A percentile compares a stretch with the other conserved stretches of the same genome.
These are phyloP conservation scores for Aspergillus clavatus DNA, from an alignment of 2,329 filamentous ascomycete species.

Conservation along the genomic window DNA sequence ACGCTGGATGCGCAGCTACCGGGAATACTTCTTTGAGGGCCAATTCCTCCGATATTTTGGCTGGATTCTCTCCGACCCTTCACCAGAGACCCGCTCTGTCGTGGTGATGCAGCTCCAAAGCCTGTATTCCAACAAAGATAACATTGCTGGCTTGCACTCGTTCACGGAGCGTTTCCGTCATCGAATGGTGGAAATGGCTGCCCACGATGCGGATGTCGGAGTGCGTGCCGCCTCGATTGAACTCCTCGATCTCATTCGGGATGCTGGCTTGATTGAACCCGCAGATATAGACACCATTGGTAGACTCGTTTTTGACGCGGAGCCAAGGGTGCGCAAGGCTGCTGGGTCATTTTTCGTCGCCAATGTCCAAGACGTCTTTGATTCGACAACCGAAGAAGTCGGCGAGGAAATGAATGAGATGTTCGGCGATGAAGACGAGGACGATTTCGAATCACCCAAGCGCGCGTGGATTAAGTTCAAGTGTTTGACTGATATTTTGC, in stretches of 20 bases:
- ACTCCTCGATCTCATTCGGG: slow-evolving; percentile 74
- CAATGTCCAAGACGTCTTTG: slow-evolving; percentile 76
- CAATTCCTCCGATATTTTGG: slow-evolving; percentile 88
- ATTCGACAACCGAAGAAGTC: slow-evolving; percentile 74
- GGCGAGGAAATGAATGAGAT: slow-evolving; percentile 75
- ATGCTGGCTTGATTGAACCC: slow-evolving; percentile 81
- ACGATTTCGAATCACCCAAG: slow-evolving; percentile 69
- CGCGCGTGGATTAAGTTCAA: slow-evolving; percentile 89
- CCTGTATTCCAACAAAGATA: slow-evolving; percentile 75
- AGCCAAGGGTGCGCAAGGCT: slow-evolving; percentile 77
- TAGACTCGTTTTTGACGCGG: slow-evolving; percentile 81
- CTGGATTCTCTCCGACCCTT: slow-evolving; percentile 86
- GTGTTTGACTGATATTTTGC: slow-evolving; percentile 76
- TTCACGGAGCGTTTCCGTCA: slow-evolving; percentile 90
- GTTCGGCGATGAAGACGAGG: slow-evolving; percentile 65
- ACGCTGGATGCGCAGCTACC: slow-evolving; percentile 79
- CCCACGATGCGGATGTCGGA: slow-evolving; percentile 71
- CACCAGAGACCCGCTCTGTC: slow-evolving; percentile 70
- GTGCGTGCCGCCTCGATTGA: slow-evolving; percentile 78
- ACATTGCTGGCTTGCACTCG: slow-evolving; percentile 69
- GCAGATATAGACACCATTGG: slow-evolving; percentile 86
- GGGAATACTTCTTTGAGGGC: slow-evolving; percentile 84
- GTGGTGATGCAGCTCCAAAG: slow-evolving; percentile 76
- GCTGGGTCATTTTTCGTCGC: slow-evolving; percentile 87
- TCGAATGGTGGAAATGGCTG: slow-evolving; percentile 88